Evolutionary conservation across 176 grass and related monocot species (phyloP).

Genomic region (Aegilops longissima): DNA sequence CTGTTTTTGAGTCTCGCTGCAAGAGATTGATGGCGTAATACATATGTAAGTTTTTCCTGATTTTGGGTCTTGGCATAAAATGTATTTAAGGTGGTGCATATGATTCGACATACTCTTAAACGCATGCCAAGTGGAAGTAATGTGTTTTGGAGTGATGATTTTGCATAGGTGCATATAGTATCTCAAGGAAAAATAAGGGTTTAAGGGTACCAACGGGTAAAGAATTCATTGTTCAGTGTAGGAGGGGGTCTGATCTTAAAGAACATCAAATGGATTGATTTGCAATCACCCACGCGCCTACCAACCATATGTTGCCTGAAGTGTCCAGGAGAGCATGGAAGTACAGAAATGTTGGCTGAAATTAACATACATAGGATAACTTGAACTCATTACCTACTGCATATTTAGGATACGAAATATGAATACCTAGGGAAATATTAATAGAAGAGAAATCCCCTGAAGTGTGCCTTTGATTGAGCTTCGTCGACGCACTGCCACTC

Average conservation of each 20-base stretch:
- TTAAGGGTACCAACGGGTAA: background rate
- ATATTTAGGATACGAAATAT: background rate
- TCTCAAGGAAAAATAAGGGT: too few species aligned
- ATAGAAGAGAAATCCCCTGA: background rate
- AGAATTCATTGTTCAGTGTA: background rate
- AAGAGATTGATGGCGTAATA: too few species aligned
- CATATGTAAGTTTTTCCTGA: too few species aligned
- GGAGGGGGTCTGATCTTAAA: background rate
- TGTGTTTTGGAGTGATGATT: too few species aligned
- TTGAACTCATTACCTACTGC: background rate
- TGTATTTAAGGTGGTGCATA: too few species aligned
- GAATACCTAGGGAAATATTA: background rate
- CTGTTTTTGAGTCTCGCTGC: too few species aligned
- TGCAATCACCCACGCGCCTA: background rate
- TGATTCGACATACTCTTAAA: too few species aligned
- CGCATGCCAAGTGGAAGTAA: too few species aligned
- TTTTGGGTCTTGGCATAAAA: too few species aligned
- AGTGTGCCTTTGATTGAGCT: background rate
- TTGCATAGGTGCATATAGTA: too few species aligned
- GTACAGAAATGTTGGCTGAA: background rate
- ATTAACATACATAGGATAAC: background rate
- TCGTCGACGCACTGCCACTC: background rate
- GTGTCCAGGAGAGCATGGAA: background rate
- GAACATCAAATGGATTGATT: background rate
- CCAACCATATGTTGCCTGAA: background rate